A percentile compares a stretch with the other conserved stretches of the same genome.
Conservation (phyloP, 305 asterid species). For the Monarda citriodora region DNA sequence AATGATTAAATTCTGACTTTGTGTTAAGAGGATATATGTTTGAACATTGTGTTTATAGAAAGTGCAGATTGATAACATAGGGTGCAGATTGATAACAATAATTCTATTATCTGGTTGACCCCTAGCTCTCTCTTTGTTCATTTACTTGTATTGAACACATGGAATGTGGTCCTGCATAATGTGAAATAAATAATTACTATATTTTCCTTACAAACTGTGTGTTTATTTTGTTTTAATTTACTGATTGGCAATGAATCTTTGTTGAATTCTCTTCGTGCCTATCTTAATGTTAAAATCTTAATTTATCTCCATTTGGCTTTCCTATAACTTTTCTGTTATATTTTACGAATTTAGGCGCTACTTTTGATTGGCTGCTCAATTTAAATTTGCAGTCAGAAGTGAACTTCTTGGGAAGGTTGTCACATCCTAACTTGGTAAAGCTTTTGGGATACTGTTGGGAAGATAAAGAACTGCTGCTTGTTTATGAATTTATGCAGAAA, state of each 20-base stretch:
- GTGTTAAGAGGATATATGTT: too few species aligned
- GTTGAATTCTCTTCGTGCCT: background rate
- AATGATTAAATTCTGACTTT: too few species aligned
- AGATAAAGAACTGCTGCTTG: slow-evolving; percentile 79
- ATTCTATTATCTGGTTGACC: too few species aligned
- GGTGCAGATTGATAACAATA: too few species aligned
- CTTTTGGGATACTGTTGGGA: slow-evolving; percentile 95
- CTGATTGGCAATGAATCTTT: background rate
- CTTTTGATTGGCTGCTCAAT: slow-evolving; percentile 16
- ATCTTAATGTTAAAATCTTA: background rate
- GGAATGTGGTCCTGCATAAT: too few species aligned
- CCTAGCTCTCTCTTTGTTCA: too few species aligned
- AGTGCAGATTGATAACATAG: too few species aligned
- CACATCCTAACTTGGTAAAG: slow-evolving; percentile 92
- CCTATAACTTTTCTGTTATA: slow-evolving; percentile 1
- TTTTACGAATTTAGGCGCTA: slow-evolving; percentile 1
- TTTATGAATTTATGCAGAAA: slow-evolving; percentile 81
- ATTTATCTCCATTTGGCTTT: background rate
- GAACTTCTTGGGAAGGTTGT: slow-evolving; percentile 85
- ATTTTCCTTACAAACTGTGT: background rate
- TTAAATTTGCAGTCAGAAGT: slow-evolving; percentile 82
- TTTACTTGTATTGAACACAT: too few species aligned
- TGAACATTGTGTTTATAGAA: too few species aligned
- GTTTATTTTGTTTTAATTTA: background rate
- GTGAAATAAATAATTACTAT: too few species aligned